Percentiles rank a stretch among this genome's conserved stretches.
These are phyloP conservation scores for Houttuynia cordata DNA, from an alignment of 164 flowering plant species.

Conservation along the genomic window DNA sequence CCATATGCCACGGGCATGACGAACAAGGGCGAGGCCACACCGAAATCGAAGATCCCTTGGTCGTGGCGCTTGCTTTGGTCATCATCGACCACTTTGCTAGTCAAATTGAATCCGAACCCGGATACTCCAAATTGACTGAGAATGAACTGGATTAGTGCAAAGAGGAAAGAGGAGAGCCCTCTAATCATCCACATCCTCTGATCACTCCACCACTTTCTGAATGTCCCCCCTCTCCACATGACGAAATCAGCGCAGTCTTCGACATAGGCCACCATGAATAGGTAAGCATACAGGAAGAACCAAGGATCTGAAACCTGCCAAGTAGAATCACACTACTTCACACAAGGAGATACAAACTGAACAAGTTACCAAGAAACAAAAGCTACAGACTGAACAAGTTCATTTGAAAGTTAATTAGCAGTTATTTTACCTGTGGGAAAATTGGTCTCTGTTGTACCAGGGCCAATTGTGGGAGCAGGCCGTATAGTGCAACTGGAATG, in stretches of 20 bases:
- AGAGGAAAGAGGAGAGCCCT: conserved; percentile 37
- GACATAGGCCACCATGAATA: conserved; percentile 42
- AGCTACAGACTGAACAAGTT: too few species aligned
- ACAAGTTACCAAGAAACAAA: too few species aligned
- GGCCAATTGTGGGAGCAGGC: conserved; percentile 51
- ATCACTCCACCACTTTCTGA: conserved; percentile 59
- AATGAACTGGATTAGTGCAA: conserved; percentile 30
- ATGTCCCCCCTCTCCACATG: conserved; percentile 17
- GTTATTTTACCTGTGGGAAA: conserved; percentile 52
- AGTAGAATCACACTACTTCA: background rate
- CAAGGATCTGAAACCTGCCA: conserved; percentile 39
- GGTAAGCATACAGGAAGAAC: conserved; percentile 42
- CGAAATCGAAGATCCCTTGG: conserved; percentile 52
- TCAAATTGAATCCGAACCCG: conserved; percentile 39
- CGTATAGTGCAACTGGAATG: conserved; percentile 43
- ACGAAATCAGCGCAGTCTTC: conserved; percentile 48
- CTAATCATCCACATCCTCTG: conserved; percentile 67
- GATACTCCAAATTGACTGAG: conserved; percentile 29
- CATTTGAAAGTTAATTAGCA: background rate
- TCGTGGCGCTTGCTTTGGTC: conserved; percentile 45
- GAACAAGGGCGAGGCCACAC: conserved; percentile 49
- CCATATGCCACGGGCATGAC: conserved; percentile 39
- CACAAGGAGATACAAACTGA: background rate
- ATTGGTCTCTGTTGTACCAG: conserved; percentile 30
- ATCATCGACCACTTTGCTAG: conserved; percentile 43